Percentiles rank a stretch among this genome's conserved stretches.
These are phyloP conservation scores for Suhomyces atakaporum DNA, from an alignment of 1,139 yeast genomes.

Conservation along the genomic window DNA sequence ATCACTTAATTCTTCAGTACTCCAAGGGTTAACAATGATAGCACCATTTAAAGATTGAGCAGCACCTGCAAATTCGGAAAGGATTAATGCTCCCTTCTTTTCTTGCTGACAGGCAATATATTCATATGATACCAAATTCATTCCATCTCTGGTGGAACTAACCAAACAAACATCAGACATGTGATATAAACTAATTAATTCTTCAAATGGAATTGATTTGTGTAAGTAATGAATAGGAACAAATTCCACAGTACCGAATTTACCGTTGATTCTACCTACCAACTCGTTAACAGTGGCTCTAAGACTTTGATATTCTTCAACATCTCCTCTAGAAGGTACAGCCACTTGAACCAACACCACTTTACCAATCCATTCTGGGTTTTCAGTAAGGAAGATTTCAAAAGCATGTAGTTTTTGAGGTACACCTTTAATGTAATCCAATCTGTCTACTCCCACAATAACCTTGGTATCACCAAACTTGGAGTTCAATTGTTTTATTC, in stretches of 20 bases:
- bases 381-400: constrained; percentile 86
- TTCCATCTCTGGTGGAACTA: constrained; percentile 95
- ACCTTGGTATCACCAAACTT: constrained; percentile 75
- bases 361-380: constrained; percentile 98
- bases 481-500: constrained; percentile 62
- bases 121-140: constrained; percentile 95
- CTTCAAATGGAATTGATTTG: constrained; percentile 86
- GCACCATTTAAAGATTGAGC: constrained; percentile 97
- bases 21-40: constrained; percentile 95
- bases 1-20: constrained; percentile 87
- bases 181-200: constrained; percentile 82
- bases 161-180: constrained; percentile 90
- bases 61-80: constrained; percentile 98
- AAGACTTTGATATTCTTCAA: constrained; percentile 93
- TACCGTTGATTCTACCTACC: constrained; percentile 95
- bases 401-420: constrained; percentile 96
- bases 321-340: constrained; percentile 97
- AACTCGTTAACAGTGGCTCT: constrained; percentile 94
- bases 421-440: constrained; percentile 95
- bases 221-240: constrained; percentile 98
- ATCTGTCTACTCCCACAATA: constrained; percentile 92
- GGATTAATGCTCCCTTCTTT: constrained; percentile 79
- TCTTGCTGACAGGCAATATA: constrained; percentile 94
- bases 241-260: constrained; percentile 94
- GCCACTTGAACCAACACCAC: constrained; percentile 96